Evolutionary conservation across 129 eudicot species (phyloP).

Genomic region (Apium graveolens): DNA sequence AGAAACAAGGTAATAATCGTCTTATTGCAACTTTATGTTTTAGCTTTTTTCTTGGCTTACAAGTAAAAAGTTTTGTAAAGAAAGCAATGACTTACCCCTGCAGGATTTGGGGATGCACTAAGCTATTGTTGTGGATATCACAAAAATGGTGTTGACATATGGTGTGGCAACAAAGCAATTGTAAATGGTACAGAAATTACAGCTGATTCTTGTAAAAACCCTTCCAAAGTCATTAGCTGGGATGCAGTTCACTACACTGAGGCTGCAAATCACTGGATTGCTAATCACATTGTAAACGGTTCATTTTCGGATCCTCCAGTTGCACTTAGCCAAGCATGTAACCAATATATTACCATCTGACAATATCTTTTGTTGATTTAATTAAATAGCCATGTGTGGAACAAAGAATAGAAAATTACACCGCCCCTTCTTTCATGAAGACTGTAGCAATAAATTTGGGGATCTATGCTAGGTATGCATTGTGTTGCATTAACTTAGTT

Average conservation of each 20-base stretch:
- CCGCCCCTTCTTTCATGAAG: background rate
- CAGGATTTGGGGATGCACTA: constrained; percentile 59
- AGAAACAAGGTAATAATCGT: constrained; percentile 51
- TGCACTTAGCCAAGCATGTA: constrained; percentile 44
- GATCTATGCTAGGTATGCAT: background rate
- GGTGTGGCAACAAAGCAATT: constrained; percentile 61
- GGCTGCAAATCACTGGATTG: constrained; percentile 73
- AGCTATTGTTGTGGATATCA: constrained; percentile 70
- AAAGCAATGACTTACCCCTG: background rate
- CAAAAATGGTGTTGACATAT: constrained; percentile 33
- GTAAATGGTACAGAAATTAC: constrained; percentile 50
- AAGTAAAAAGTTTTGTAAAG: background rate
- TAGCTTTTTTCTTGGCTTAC: background rate
- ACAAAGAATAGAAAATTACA: background rate
- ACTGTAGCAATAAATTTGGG: background rate
- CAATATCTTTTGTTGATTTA: background rate
- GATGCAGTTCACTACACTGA: constrained; percentile 90
- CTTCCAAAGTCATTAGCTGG: constrained; percentile 67
- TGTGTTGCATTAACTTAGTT: too few species aligned
- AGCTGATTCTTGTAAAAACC: constrained; percentile 55
- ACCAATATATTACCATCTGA: constrained; percentile 11
- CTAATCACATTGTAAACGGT: constrained; percentile 40
- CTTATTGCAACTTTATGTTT: background rate
- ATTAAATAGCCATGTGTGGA: background rate
- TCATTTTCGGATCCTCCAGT: constrained; percentile 67